Evolutionary conservation across 306 rosid species (phyloP).

Genomic region (Ziziphus jujuba): DNA sequence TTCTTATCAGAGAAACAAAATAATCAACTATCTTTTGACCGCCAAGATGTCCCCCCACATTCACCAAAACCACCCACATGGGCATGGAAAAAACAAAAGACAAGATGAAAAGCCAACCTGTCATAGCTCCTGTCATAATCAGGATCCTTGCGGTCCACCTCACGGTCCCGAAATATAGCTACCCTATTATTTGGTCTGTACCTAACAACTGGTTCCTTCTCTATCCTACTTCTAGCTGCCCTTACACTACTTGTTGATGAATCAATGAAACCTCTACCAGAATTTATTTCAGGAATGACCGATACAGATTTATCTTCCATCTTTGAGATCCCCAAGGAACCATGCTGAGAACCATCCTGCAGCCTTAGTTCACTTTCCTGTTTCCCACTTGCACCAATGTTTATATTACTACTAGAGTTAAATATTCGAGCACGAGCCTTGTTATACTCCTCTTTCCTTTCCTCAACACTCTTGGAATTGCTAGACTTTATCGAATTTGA

Average conservation of each 20-base stretch:
- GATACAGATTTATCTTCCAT: slow-evolving; percentile 58
- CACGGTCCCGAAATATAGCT: slow-evolving; percentile 95
- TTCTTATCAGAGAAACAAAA: not conserved
- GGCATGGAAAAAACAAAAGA: not conserved
- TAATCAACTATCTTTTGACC: not conserved
- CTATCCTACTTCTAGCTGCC: slow-evolving; percentile 75
- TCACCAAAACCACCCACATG: not conserved
- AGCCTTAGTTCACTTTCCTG: slow-evolving; percentile 60
- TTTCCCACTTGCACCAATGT: slow-evolving; percentile 50
- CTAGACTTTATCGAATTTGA: slow-evolving; percentile 51
- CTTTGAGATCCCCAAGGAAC: slow-evolving; percentile 49
- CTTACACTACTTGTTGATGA: slow-evolving; percentile 61
- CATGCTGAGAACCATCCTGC: slow-evolving; percentile 56
- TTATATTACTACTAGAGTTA: slow-evolving; percentile 47
- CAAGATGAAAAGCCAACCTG: slow-evolving; percentile 43
- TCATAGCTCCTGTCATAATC: slow-evolving; percentile 93
- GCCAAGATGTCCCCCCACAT: not conserved
- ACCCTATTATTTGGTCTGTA: slow-evolving; percentile 75
- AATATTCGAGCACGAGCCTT: slow-evolving; percentile 97
- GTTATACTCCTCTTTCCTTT: slow-evolving; percentile 95
- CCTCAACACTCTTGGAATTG: slow-evolving; percentile 88
- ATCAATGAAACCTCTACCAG: slow-evolving; percentile 55
- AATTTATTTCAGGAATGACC: slow-evolving; percentile 54
- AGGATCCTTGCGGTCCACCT: slow-evolving; percentile 90
- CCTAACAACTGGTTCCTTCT: slow-evolving; percentile 78